phyloP scores from a whole-genome alignment of 345 rosid genomes.

The Mangifera indica region DNA sequence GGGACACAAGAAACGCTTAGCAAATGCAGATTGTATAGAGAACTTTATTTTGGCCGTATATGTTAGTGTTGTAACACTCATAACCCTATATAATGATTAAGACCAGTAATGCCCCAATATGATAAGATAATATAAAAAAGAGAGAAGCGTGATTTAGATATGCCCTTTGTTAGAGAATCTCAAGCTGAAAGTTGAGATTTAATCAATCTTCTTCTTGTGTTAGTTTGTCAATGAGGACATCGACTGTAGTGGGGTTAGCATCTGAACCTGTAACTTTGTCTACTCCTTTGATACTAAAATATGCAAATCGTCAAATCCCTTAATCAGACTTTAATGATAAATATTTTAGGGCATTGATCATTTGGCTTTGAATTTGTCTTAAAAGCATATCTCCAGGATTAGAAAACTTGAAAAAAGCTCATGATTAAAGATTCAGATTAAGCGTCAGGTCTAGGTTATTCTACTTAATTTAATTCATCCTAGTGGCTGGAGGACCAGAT shows the following conservation, averaged over 20 bases:
- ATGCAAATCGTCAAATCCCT: neutral
- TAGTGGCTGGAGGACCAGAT: neutral
- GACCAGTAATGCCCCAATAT: neutral
- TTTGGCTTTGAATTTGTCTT: neutral
- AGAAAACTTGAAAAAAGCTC: neutral
- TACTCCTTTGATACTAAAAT: neutral
- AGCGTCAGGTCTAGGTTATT: neutral
- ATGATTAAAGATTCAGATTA: conserved; percentile 6
- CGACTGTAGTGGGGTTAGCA: neutral
- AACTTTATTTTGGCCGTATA: no score
- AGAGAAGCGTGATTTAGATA: neutral
- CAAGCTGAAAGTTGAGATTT: neutral
- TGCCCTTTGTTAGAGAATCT: neutral
- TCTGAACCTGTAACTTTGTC: neutral
- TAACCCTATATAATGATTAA: no score
- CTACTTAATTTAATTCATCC: neutral
- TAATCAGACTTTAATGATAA: neutral
- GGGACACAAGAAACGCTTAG: no score
- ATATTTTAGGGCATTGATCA: neutral
- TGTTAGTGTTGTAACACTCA: no score
- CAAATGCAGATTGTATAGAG: no score
- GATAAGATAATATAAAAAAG: neutral
- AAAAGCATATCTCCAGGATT: neutral
- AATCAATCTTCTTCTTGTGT: neutral
- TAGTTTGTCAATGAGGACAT: neutral